These are phyloP conservation scores for Colletotrichum lini DNA, from an alignment of 2,329 filamentous ascomycete species.

Conservation along the genomic window DNA sequence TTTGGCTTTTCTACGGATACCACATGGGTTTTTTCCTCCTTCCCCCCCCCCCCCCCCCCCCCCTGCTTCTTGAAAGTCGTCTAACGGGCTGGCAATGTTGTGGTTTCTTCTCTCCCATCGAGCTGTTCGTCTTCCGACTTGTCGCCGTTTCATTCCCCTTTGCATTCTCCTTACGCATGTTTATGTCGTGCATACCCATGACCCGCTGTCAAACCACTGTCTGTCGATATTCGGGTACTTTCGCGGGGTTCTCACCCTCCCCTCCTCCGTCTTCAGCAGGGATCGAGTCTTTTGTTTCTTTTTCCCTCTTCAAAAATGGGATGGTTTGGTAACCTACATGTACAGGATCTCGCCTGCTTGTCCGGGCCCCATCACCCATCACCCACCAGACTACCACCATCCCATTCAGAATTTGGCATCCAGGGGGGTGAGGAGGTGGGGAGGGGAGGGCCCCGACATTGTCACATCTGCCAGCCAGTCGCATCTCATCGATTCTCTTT, in stretches of 20 bases:
- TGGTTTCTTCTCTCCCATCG: conserved; percentile 17
- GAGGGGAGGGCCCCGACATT: conserved; percentile 20
- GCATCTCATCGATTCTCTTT: conserved; percentile 30
- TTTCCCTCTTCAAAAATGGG: conserved; percentile 11
- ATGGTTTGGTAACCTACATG: conserved; percentile 20
- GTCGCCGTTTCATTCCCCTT: conserved; percentile 18
- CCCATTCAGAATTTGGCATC: conserved; percentile 30
- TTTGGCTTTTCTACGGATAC: not conserved
- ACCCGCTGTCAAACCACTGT: conserved; percentile 39
- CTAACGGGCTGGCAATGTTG: conserved; percentile 9
- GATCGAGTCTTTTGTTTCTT: conserved; percentile 18
- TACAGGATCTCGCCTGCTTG: conserved; percentile 35
- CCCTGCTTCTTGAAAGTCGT: not conserved
- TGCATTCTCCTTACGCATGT: conserved; percentile 30
- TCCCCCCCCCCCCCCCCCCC: too few species aligned
- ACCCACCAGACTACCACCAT: conserved; percentile 2
- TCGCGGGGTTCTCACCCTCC: not conserved
- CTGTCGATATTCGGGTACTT: conserved; percentile 35
- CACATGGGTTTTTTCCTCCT: too few species aligned
- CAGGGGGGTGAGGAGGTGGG: not conserved
- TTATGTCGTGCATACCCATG: conserved; percentile 35
- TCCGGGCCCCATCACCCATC: conserved; percentile 9
- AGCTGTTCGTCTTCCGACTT: conserved; percentile 12
- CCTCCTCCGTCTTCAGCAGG: conserved; percentile 13
- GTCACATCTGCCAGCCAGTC: conserved; percentile 42